Evolutionary conservation across 805 yeast genomes (phyloP).

Genomic region (Hanseniaspora occidentalis): DNA sequence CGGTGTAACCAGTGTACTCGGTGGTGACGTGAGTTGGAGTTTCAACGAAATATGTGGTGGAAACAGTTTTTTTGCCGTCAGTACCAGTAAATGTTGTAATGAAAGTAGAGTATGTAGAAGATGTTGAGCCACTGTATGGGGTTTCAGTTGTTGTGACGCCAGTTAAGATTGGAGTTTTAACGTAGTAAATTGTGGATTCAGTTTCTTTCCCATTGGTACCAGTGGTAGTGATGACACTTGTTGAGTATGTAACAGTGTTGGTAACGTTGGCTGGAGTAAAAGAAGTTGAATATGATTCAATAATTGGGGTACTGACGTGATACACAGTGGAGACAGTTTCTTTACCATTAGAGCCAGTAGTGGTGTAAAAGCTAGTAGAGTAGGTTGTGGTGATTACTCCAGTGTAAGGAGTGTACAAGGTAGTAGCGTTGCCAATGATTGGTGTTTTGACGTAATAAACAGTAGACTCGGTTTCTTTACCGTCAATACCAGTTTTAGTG

Average conservation of each 20-base stretch:
- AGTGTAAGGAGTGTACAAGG: conserved; percentile 4
- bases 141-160: conserved; percentile 9
- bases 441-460: conserved; percentile 8
- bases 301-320: conserved; percentile 7
- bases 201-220: conserved; percentile 9
- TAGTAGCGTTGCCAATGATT: conserved; percentile 5
- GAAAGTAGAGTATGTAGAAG: conserved; percentile 5
- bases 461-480: conserved; percentile 6
- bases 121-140: conserved; percentile 9
- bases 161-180: conserved; percentile 9
- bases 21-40: conserved; percentile 8
- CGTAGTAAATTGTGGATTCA: conserved; percentile 6
- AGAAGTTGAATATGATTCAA: conserved; percentile 3
- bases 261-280: conserved; percentile 1
- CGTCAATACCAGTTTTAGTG: conserved; percentile 8
- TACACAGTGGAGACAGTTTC: conserved; percentile 7
- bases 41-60: conserved; percentile 7
- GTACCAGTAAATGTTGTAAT: conserved; percentile 8
- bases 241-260: conserved; percentile 4
- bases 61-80: conserved; percentile 6
- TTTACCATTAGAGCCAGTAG: conserved; percentile 7
- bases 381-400: conserved; percentile 1
- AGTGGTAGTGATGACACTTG: conserved; percentile 5
- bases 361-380: conserved; percentile 6
- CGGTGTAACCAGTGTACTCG: conserved; percentile 3